These are phyloP conservation scores for Anethum foeniculum DNA, from an alignment of 140 eudicot genomes.

Conservation along the genomic window DNA sequence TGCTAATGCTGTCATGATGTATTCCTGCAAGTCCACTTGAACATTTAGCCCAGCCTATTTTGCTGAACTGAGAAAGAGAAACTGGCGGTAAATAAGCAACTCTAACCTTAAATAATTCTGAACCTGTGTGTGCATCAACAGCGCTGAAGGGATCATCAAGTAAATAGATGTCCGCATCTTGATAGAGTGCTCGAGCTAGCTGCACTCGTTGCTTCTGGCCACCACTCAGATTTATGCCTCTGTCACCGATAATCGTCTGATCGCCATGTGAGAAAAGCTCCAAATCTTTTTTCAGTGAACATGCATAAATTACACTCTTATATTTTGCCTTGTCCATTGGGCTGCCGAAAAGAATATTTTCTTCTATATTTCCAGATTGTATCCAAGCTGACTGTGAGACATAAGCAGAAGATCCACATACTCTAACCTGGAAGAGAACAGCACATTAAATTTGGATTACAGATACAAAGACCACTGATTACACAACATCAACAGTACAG, in stretches of 20 bases:
- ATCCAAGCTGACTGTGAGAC: constrained; percentile 68
- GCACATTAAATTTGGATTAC: neutral
- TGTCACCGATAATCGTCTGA: constrained; percentile 54
- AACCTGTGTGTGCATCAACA: constrained; percentile 56
- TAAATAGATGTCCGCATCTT: constrained; percentile 56
- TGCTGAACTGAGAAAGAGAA: neutral
- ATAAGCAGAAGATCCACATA: constrained; percentile 51
- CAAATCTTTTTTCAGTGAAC: constrained; percentile 49
- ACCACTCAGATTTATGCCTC: constrained; percentile 62
- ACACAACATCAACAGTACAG: neutral
- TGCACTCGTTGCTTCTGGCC: constrained; percentile 69
- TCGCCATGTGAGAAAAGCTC: constrained; percentile 51
- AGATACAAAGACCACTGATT: neutral
- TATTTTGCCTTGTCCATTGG: constrained; percentile 53
- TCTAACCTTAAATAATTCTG: constrained; percentile 42
- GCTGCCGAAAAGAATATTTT: constrained; percentile 50
- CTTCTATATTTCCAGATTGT: constrained; percentile 51
- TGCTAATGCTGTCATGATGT: constrained; percentile 45
- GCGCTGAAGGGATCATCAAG: constrained; percentile 74
- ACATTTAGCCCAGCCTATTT: constrained; percentile 4
- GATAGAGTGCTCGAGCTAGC: constrained; percentile 62
- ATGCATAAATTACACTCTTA: constrained; percentile 38
- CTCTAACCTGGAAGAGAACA: constrained; percentile 28
- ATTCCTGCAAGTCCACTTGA: constrained; percentile 35
- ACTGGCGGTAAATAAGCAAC: neutral